These are phyloP conservation scores for Boletellus ananas DNA, from an alignment of 768 basidiomycete genomes.

Conservation along the genomic window DNA sequence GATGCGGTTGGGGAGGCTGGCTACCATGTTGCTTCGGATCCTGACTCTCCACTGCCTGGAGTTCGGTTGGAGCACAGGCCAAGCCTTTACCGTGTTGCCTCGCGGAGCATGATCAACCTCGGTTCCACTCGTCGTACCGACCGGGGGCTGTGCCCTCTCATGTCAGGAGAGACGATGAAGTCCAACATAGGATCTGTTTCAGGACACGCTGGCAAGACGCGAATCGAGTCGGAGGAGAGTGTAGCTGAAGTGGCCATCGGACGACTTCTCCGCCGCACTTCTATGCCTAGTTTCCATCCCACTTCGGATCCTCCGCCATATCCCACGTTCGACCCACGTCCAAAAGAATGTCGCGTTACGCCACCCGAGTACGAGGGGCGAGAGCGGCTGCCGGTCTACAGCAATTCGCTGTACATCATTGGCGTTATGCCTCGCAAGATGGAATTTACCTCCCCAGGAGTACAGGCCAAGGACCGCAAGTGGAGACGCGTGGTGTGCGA, in stretches of 20 bases:
- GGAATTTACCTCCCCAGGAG: conserved; percentile 84
- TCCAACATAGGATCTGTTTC: conserved; percentile 15
- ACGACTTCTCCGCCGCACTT: conserved; percentile 54
- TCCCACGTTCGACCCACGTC: conserved; percentile 41
- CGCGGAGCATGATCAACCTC: conserved; percentile 63
- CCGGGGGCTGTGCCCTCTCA: conserved; percentile 18
- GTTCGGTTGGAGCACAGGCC: conserved; percentile 29
- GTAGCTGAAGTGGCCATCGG: conserved; percentile 31
- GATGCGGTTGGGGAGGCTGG: neutral
- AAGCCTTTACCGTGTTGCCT: conserved; percentile 54
- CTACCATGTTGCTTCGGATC: neutral
- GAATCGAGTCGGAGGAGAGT: conserved; percentile 18
- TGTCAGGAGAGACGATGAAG: conserved; percentile 9
- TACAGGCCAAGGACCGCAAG: conserved; percentile 85
- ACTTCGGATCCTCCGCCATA: conserved; percentile 66
- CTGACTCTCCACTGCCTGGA: conserved; percentile 5
- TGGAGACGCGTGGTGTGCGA: conserved; percentile 89
- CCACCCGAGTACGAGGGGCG: conserved; percentile 79
- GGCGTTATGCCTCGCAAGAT: conserved; percentile 86
- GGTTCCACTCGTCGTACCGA: conserved; percentile 30
- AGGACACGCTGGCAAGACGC: conserved; percentile 5
- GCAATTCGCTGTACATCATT: conserved; percentile 75
- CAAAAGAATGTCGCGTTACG: conserved; percentile 18
- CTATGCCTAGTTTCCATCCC: conserved; percentile 65
- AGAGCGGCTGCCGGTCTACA: conserved; percentile 78